Base-by-base conservation (phyloP, 805 yeast genomes). In the Lachancea thermotolerans region DNA sequence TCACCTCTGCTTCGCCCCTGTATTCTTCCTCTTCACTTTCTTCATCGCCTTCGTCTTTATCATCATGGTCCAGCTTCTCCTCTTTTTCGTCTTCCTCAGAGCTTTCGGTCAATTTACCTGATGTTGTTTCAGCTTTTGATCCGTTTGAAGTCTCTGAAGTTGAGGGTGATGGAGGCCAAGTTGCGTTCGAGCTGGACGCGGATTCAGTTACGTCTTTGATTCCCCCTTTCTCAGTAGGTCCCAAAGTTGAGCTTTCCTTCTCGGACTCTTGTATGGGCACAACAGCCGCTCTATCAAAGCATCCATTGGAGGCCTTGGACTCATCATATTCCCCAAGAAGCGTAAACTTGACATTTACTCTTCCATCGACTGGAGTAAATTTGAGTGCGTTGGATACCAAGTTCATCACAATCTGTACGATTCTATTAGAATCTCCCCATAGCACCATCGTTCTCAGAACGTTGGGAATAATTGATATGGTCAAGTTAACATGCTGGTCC, bases 381-480 rank as follows among this genome's bases (percentile, higher is more conserved):
- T 93, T 93, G 55, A 93, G 70, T 0, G 95, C 81, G 65, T 93
- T 91, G 14, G 95, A 83, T 9, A 91, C 93, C 45, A 93, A 70
- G 57, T 93, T 93, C 90, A 91, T 89, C 6, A 91, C 81, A 41
- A 93, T 83, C 63, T 91, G 99, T 45, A 87, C 78, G 35, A 93
- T 85, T 59, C 98, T 72, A 63, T 88, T 89, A 8, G 93, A 79
- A 64, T 91, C 99, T 2, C 96, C 98, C 65, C 73, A 79, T 7
- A 91, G 66, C 2, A 87, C 75, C 72, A 85, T 75, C 50, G 76
- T 76, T 47, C 84, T 71, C 41, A 77, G 65, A 11, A 67, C 64
- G 51, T 77, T 76, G 5, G 96, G 95, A 32, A 68, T 72, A 12
- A 89, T 60, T 0, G 71, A 62, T n/a, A 88, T 76, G 2, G 76